Evolutionary conservation across 2,329 filamentous ascomycete genomes (phyloP).

Genomic region (Microdochium trichocladiopsis): DNA sequence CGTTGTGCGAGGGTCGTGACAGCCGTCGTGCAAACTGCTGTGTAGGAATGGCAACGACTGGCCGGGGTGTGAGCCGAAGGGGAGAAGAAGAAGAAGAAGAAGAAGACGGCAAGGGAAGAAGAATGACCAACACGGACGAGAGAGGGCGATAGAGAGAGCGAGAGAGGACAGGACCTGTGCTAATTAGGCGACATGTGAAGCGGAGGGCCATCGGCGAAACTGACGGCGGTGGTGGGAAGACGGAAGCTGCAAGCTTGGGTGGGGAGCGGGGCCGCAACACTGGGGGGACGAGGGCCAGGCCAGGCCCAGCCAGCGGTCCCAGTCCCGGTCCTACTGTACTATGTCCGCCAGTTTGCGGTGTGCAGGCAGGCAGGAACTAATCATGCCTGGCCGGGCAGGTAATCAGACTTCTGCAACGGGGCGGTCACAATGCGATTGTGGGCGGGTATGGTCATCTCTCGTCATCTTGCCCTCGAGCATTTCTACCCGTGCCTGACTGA

Average conservation of each 20-base stretch:
- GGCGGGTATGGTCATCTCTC: no score
- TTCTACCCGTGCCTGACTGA: no score
- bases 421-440: no score
- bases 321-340: no score
- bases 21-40: no score
- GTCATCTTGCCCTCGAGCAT: no score
- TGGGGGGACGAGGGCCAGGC: not conserved
- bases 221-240: not conserved
- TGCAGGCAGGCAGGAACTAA: no score
- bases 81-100: not conserved
- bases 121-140: not conserved
- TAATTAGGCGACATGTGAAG: no score
- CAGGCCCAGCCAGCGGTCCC: not conserved
- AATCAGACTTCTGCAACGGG: no score
- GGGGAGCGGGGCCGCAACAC: not conserved
- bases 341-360: not conserved
- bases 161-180: no score
- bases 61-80: not conserved
- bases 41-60: not conserved
- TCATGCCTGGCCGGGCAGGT: no score
- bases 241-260: not conserved
- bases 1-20: no score
- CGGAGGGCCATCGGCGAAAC: not conserved
- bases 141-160: not conserved
- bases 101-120: not conserved